These are phyloP conservation scores for Canariomyces notabilis DNA, from an alignment of 2,329 filamentous ascomycete genomes.

Conservation along the genomic window DNA sequence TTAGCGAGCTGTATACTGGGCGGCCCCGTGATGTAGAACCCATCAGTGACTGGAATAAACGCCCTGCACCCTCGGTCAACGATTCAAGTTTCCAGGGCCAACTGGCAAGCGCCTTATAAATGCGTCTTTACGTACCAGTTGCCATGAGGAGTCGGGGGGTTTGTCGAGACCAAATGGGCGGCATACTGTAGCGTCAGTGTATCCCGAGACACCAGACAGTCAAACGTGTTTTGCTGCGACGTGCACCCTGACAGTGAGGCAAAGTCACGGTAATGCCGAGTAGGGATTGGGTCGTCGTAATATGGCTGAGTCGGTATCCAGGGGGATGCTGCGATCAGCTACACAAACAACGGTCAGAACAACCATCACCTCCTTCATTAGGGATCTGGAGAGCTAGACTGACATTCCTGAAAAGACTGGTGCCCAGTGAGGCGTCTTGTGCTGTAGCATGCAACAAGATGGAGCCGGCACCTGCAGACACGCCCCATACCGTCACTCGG, in stretches of 20 bases:
- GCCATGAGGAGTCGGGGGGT: constrained; percentile 12
- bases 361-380: not conserved
- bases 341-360: not conserved
- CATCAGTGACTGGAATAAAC: constrained; percentile 35
- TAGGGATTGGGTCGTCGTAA: constrained; percentile 27
- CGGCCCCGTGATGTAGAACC: constrained; percentile 26
- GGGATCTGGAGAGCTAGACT: not conserved
- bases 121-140: constrained; percentile 12
- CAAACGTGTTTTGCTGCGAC: constrained; percentile 23
- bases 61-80: constrained; percentile 29
- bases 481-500: constrained; percentile 12
- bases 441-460: constrained; percentile 41
- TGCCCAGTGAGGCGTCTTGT: constrained; percentile 38
- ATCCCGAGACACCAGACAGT: constrained; percentile 32
- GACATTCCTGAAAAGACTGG: constrained; percentile 41
- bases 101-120: too few species aligned
- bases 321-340: constrained; percentile 34
- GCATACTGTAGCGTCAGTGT: constrained; percentile 31
- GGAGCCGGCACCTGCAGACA: constrained; percentile 14
- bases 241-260: constrained; percentile 29
- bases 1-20: constrained; percentile 27
- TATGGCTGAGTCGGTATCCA: constrained; percentile 50
- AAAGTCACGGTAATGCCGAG: constrained; percentile 29
- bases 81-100: too few species aligned
- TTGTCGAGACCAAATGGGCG: constrained; percentile 28